These are phyloP conservation scores for Fusarium verrucosum DNA, from an alignment of 2,329 filamentous ascomycete genomes.

Conservation along the genomic window DNA sequence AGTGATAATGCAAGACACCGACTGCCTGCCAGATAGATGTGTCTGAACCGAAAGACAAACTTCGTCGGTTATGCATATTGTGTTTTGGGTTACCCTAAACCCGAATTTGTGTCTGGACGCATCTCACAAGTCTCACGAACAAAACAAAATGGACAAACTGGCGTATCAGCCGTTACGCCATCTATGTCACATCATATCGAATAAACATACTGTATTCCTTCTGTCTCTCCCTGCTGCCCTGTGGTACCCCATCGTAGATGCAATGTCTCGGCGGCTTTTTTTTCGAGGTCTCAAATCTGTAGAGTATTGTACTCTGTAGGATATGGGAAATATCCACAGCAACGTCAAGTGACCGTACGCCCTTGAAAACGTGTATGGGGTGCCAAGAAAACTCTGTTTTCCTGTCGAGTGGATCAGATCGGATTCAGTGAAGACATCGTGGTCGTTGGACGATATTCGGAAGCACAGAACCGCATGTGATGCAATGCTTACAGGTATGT, in stretches of 20 bases:
- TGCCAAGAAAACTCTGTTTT: slow-evolving; percentile 23
- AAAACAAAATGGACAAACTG: neutral
- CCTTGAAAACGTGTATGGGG: slow-evolving; percentile 3
- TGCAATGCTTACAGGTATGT: slow-evolving; percentile 28
- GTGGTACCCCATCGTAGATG: neutral
- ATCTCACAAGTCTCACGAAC: slow-evolving; percentile 1
- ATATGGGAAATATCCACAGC: neutral
- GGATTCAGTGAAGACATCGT: slow-evolving; percentile 2
- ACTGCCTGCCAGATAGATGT: neutral
- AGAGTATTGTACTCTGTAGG: neutral
- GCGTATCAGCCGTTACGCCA: slow-evolving; percentile 11
- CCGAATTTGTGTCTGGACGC: neutral
- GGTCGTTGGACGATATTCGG: neutral
- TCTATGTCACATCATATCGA: slow-evolving; percentile 25
- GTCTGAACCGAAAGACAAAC: neutral
- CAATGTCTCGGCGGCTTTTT: slow-evolving; percentile 1
- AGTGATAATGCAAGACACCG: neutral
- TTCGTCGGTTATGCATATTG: neutral
- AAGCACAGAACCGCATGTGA: slow-evolving; percentile 14
- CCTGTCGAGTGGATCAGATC: neutral
- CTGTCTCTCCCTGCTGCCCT: slow-evolving; percentile 1
- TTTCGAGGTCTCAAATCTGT: neutral
- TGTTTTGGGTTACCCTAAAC: slow-evolving; percentile 23
- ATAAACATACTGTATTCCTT: neutral
- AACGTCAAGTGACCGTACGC: slow-evolving; percentile 3